Conservation (phyloP, 164 flowering plant species). For the grape (Vitis vinifera) region DNA sequence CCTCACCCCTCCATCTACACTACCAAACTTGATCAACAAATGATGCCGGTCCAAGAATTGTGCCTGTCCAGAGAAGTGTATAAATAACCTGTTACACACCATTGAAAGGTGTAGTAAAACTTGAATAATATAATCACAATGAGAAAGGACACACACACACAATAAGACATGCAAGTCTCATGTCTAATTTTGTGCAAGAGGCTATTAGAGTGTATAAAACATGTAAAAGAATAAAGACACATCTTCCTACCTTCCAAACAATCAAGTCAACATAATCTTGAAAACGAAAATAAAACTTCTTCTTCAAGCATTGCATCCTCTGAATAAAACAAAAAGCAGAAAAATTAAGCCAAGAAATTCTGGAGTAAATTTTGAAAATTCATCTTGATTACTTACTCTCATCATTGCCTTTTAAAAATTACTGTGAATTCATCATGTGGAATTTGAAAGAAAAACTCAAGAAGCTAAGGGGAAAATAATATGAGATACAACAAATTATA, state of each 20-base stretch:
- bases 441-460: too few species aligned
- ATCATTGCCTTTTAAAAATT: too few species aligned
- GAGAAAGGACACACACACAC: background rate
- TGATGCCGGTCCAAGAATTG: conserved; percentile 97
- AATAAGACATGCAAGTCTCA: background rate
- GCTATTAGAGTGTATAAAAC: background rate
- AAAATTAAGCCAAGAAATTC: background rate
- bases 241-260: conserved; percentile 78
- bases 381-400: too few species aligned
- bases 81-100: background rate
- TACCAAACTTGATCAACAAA: conserved; percentile 90
- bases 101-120: background rate
- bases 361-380: too few species aligned
- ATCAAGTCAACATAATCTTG: conserved; percentile 96
- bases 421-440: too few species aligned
- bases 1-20: conserved; percentile 95
- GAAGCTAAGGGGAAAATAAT: too few species aligned
- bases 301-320: conserved; percentile 86
- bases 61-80: conserved; percentile 50
- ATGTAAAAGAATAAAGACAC: background rate
- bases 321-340: conserved; percentile 33
- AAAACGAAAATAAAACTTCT: conserved; percentile 90
- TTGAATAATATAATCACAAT: conserved; percentile 1
- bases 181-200: background rate
- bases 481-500: too few species aligned